These are phyloP conservation scores for Cladosporium sp. DNA, from an alignment of 2,329 filamentous ascomycete genomes.

Conservation along the genomic window DNA sequence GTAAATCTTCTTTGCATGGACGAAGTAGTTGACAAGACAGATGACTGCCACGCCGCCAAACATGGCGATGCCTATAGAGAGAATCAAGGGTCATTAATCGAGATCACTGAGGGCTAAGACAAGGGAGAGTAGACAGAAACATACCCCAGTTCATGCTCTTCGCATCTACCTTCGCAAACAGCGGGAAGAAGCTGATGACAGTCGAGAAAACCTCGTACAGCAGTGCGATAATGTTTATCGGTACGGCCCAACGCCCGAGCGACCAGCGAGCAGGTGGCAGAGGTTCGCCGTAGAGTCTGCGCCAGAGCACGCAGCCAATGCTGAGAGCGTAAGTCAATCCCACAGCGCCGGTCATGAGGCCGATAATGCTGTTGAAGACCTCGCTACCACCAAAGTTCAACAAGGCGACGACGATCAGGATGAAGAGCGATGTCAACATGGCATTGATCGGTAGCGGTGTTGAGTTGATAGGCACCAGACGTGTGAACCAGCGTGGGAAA, in stretches of 20 bases:
- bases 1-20: conserved; percentile 18
- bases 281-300: conserved; percentile 23
- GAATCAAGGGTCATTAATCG: not conserved
- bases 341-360: conserved; percentile 33
- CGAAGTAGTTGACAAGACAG: conserved; percentile 18
- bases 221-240: conserved; percentile 23
- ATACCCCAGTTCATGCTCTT: conserved; percentile 25
- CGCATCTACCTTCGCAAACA: conserved; percentile 20
- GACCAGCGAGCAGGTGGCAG: conserved; percentile 23
- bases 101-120: no score
- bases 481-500: conserved; percentile 25
- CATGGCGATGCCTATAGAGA: conserved; percentile 18
- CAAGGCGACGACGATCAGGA: conserved; percentile 25
- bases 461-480: conserved; percentile 24
- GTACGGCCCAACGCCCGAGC: conserved; percentile 18
- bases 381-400: conserved; percentile 36
- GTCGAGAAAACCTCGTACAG: conserved; percentile 21
- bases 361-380: conserved; percentile 41
- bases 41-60: conserved; percentile 18
- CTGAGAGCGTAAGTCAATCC: conserved; percentile 31
- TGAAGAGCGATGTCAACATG: conserved; percentile 22
- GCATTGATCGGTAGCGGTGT: conserved; percentile 26
- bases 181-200: conserved; percentile 25
- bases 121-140: not conserved
- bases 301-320: conserved; percentile 24